Conservation (phyloP, 1,284 basidiomycete genomes). For the Pholiota adiposa region DNA sequence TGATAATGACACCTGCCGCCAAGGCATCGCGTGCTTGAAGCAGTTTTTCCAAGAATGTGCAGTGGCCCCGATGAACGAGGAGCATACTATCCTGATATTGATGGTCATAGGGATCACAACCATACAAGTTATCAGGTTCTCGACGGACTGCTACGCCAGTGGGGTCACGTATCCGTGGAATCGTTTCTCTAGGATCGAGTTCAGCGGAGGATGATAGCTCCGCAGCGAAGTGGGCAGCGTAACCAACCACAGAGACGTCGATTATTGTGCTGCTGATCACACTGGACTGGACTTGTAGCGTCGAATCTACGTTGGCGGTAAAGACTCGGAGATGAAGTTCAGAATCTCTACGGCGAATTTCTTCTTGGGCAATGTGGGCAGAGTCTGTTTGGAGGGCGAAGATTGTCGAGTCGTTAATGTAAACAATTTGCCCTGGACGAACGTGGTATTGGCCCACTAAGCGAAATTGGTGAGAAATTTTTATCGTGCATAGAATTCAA, state of each 20-base stretch:
- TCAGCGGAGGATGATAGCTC: slow-evolving; percentile 45
- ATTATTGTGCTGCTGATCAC: slow-evolving; percentile 34
- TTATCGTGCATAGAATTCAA: background rate
- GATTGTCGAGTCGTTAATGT: slow-evolving; percentile 76
- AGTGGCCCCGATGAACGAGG: slow-evolving; percentile 70
- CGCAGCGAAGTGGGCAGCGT: slow-evolving; percentile 74
- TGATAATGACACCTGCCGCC: slow-evolving; percentile 76
- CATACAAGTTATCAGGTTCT: slow-evolving; percentile 55
- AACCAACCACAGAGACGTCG: slow-evolving; percentile 57
- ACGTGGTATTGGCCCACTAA: slow-evolving; percentile 85
- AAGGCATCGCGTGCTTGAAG: slow-evolving; percentile 63
- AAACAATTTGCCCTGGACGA: slow-evolving; percentile 78
- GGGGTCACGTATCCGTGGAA: slow-evolving; percentile 49
- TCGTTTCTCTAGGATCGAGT: slow-evolving; percentile 19
- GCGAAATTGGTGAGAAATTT: background rate
- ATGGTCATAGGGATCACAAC: slow-evolving; percentile 59
- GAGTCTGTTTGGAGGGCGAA: slow-evolving; percentile 40
- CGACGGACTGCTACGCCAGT: slow-evolving; percentile 56
- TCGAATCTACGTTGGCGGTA: slow-evolving; percentile 51
- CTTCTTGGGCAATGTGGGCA: slow-evolving; percentile 27
- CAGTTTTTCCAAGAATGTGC: slow-evolving; percentile 85
- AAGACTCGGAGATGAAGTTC: slow-evolving; percentile 65
- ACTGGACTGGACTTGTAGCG: slow-evolving; percentile 40
- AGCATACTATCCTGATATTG: slow-evolving; percentile 54
- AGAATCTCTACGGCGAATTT: slow-evolving; percentile 35